Base-by-base conservation (phyloP, 2,329 filamentous ascomycete species). In the Penicillium sclerotigenum region DNA sequence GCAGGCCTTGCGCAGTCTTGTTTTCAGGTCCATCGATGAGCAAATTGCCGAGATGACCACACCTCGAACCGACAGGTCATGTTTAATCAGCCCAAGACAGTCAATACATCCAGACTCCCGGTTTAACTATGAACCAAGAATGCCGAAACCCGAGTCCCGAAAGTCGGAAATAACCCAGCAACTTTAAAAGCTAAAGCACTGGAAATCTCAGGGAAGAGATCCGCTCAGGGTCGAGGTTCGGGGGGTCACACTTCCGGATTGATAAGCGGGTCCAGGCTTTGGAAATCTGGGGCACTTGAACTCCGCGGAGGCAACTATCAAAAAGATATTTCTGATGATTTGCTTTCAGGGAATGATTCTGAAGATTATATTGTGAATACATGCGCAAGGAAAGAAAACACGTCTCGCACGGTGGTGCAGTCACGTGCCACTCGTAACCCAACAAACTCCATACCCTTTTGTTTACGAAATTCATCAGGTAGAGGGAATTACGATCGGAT, bases 1-100 rank as follows among this genome's bases (percentile, higher is more conserved):
- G 68, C 79, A 81, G 48, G 79, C 79, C 70, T 80, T 81, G 54
- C 77, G 74, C 62, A 81, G 65, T 59, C 79, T 70, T 45, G 71
- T 71, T 68, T 74, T 71, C 54, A 63, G 59, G 63, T 74, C 71
- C 73, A 75, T 75, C 58, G 56, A 62, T 60, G 51, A 59, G 58
- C 36, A 50, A 55, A 36, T 56, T 47, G 58, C 41, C 52, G 52
- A 47, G 49, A 60, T 62, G 59, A 62, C 65, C 66, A 64, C 61
- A 48, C 59, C 61, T 62, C 22, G 37, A 24, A 40, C 11, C 34
- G 36, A 62, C 57, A 64, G 50, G 51, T 54, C 54, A 63, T 63
- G 57, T 50, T 62, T 60, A 61, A 57, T 46, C 40, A 24, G 22
- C 33, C 31, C 43, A 47, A 37, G 52, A 49, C 59, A 47, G 18